These are phyloP conservation scores for Paraphoma sp. DNA, from an alignment of 2,329 filamentous ascomycete genomes.

Conservation along the genomic window DNA sequence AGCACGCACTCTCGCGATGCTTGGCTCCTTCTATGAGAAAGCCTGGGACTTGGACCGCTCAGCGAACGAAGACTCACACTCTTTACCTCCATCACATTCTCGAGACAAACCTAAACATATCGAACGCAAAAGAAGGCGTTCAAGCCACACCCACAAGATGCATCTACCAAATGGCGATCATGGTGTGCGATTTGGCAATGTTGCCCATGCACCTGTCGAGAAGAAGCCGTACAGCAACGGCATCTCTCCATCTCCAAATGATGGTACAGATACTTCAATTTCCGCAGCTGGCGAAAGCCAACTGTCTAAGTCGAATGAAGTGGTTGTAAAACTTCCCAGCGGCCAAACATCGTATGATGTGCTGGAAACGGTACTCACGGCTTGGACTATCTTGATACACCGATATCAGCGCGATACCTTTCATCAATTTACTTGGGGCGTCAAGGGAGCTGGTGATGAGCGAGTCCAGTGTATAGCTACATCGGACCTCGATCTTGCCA, in stretches of 20 bases:
- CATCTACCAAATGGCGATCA: slow-evolving; percentile 28
- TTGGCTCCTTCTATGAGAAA: slow-evolving; percentile 31
- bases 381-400: slow-evolving; percentile 39
- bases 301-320: slow-evolving; percentile 17
- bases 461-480: slow-evolving; percentile 24
- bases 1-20: slow-evolving; percentile 17
- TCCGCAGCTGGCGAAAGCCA: no score
- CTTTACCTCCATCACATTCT: slow-evolving; percentile 3
- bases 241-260: slow-evolving; percentile 3
- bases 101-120: slow-evolving; percentile 1
- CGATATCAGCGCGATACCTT: slow-evolving; percentile 42
- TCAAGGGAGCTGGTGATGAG: slow-evolving; percentile 15
- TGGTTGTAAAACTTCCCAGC: slow-evolving; percentile 17
- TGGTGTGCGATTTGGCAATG: slow-evolving; percentile 19
- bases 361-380: slow-evolving; percentile 34
- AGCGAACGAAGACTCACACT: slow-evolving; percentile 11
- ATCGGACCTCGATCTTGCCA: slow-evolving; percentile 22
- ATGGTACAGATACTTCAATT: background rate
- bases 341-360: slow-evolving; percentile 13
- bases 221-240: slow-evolving; percentile 19
- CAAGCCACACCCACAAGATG: slow-evolving; percentile 16
- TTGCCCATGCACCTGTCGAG: slow-evolving; percentile 18
- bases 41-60: slow-evolving; percentile 16
- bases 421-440: slow-evolving; percentile 37
- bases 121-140: slow-evolving; percentile 6